phyloP scores from a whole-genome alignment of 2,329 filamentous ascomycete species.

The Macrophomina tecta region DNA sequence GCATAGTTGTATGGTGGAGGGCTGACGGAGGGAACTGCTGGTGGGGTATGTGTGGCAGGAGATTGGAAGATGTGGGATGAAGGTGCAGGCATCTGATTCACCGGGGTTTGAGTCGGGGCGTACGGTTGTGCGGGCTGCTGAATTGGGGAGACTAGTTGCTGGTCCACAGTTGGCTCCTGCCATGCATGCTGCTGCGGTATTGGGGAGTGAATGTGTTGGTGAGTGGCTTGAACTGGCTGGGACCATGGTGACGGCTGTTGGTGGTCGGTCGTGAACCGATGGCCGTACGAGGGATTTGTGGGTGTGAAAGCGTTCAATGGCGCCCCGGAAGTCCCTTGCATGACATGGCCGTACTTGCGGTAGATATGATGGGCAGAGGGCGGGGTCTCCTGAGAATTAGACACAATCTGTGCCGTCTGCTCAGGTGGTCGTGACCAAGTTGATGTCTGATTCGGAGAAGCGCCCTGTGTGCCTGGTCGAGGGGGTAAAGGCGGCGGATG shows the following conservation, averaged over 20 bases:
- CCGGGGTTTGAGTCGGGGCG: background rate
- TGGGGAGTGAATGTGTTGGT: background rate
- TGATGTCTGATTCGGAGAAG: background rate
- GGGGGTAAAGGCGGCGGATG: constrained; percentile 1
- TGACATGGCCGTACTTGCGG: constrained; percentile 10
- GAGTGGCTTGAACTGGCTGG: background rate
- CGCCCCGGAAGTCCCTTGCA: background rate
- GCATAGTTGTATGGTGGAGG: constrained; percentile 4
- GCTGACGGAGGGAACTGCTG: background rate
- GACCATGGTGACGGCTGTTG: background rate
- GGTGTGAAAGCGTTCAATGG: background rate
- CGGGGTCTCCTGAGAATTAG: background rate
- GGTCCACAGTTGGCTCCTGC: background rate
- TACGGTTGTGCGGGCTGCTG: background rate
- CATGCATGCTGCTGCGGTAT: background rate
- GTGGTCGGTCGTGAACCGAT: background rate
- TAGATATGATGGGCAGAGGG: constrained; percentile 7
- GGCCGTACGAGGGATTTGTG: background rate
- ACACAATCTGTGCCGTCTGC: background rate
- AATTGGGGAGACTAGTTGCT: background rate
- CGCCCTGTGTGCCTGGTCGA: constrained; percentile 9
- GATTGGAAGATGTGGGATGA: background rate
- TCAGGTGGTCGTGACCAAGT: background rate
- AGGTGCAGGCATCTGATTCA: background rate
- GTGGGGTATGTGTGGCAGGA: background rate